These are phyloP conservation scores for Pseudogymnoascus sp. DNA, from an alignment of 2,329 filamentous ascomycete species.

Conservation along the genomic window DNA sequence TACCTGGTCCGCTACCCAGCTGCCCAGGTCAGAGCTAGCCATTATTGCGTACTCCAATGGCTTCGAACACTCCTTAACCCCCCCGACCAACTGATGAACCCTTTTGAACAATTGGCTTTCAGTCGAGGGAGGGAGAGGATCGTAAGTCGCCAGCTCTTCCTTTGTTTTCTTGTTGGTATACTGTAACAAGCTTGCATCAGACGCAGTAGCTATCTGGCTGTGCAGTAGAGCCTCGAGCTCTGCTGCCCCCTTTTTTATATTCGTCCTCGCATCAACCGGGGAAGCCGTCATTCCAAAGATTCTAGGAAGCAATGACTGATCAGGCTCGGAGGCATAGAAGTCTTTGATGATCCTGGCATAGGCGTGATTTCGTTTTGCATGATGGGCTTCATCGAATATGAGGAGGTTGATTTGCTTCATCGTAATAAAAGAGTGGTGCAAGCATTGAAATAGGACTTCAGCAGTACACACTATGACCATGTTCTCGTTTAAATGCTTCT, in stretches of 20 bases:
- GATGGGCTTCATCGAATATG: slow-evolving; percentile 94
- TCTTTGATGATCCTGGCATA: slow-evolving; percentile 88
- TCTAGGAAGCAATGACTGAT: slow-evolving; percentile 51
- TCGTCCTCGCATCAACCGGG: slow-evolving; percentile 74
- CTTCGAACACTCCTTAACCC: slow-evolving; percentile 28
- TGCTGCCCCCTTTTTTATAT: slow-evolving; percentile 62
- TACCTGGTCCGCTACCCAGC: slow-evolving; percentile 77
- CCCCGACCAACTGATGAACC: slow-evolving; percentile 10
- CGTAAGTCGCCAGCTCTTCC: slow-evolving; percentile 52
- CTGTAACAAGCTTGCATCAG: slow-evolving; percentile 48
- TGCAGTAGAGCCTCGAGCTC: slow-evolving; percentile 73
- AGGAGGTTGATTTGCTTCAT: slow-evolving; percentile 84
- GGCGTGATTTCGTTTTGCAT: slow-evolving; percentile 87
- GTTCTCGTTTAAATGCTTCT: slow-evolving; percentile 50
- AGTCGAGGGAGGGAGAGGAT: slow-evolving; percentile 40
- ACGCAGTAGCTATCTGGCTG: slow-evolving; percentile 74
- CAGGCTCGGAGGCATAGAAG: slow-evolving; percentile 56
- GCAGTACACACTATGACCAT: slow-evolving; percentile 91
- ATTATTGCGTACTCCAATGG: slow-evolving; percentile 44
- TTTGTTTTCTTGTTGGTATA: slow-evolving; percentile 52
- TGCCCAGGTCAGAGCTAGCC: slow-evolving; percentile 61
- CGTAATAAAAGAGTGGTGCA: slow-evolving; percentile 69
- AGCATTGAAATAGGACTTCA: slow-evolving; percentile 71
- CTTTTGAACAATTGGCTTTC: slow-evolving; percentile 58
- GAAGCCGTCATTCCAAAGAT: slow-evolving; percentile 97